A percentile compares a stretch with the other conserved stretches of the same genome.
Evolutionary conservation across 2,329 filamentous ascomycete species (phyloP).

Genomic region (Aschersonia sp.): DNA sequence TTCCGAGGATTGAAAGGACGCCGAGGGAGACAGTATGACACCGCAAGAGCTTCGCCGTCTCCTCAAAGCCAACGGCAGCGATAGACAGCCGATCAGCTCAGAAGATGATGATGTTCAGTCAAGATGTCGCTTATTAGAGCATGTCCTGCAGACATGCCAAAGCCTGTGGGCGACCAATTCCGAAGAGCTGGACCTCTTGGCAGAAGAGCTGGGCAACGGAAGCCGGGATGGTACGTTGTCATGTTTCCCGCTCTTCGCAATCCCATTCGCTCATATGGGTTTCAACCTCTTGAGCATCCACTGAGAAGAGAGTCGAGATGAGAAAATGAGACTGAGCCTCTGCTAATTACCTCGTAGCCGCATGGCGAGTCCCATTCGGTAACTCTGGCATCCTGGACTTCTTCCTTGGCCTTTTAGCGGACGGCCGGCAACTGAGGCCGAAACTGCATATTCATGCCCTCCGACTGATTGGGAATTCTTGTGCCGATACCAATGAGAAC

Average conservation of each 20-base stretch:
- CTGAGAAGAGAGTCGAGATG: too few species aligned
- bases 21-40: conserved; percentile 11
- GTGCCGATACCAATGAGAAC: conserved; percentile 50
- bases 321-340: too few species aligned
- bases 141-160: conserved; percentile 23
- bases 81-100: background rate
- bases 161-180: conserved; percentile 25
- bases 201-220: conserved; percentile 38
- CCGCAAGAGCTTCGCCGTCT: conserved; percentile 23
- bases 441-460: conserved; percentile 38
- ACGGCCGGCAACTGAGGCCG: conserved; percentile 18
- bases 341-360: conserved; percentile 19
- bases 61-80: conserved; percentile 10
- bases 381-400: conserved; percentile 43
- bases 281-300: too few species aligned
- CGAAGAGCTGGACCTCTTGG: conserved; percentile 27
- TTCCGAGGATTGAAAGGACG: too few species aligned
- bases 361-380: conserved; percentile 42
- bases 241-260: background rate
- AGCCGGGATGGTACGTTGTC: conserved; percentile 33
- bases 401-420: conserved; percentile 32
- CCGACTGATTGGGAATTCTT: conserved; percentile 46
- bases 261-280: background rate
- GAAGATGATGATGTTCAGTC: conserved; percentile 9
- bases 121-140: conserved; percentile 16